These are phyloP conservation scores for Alliaria petiolata DNA, from an alignment of 345 rosid species.

Conservation along the genomic window DNA sequence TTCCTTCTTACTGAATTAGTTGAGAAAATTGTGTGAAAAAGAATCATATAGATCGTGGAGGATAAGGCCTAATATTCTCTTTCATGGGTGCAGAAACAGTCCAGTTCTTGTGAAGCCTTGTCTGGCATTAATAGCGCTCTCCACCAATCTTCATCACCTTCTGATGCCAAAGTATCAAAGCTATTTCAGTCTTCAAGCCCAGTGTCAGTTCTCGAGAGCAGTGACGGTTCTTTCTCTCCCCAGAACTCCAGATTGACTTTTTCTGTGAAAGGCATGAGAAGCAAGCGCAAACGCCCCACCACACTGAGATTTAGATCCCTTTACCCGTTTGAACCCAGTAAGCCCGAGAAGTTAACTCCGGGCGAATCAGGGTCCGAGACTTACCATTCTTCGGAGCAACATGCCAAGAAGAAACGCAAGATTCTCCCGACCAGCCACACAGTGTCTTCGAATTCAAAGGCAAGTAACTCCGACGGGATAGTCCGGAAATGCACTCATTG, in stretches of 20 bases:
- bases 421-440: constrained; percentile 28
- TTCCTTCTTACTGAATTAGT: too few species aligned
- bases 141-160: constrained; percentile 26
- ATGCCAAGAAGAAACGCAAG: constrained; percentile 46
- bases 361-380: constrained; percentile 33
- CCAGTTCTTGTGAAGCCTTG: constrained; percentile 37
- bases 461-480: constrained; percentile 4
- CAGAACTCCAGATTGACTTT: constrained; percentile 37
- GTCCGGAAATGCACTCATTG: constrained; percentile 68
- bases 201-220: constrained; percentile 74
- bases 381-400: constrained; percentile 31
- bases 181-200: constrained; percentile 63
- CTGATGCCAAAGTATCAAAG: constrained; percentile 41
- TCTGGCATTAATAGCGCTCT: constrained; percentile 26
- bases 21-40: too few species aligned
- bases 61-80: not conserved
- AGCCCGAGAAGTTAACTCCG: constrained; percentile 12
- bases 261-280: constrained; percentile 74
- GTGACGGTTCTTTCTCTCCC: constrained; percentile 51
- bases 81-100: constrained; percentile 38
- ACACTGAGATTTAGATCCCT: constrained; percentile 19
- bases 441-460: constrained; percentile 14
- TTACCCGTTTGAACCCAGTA: constrained; percentile 28
- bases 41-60: not conserved
- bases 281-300: constrained; percentile 60